Conservation (phyloP, 805 yeast genomes). For the Ogataea allantospora region DNA sequence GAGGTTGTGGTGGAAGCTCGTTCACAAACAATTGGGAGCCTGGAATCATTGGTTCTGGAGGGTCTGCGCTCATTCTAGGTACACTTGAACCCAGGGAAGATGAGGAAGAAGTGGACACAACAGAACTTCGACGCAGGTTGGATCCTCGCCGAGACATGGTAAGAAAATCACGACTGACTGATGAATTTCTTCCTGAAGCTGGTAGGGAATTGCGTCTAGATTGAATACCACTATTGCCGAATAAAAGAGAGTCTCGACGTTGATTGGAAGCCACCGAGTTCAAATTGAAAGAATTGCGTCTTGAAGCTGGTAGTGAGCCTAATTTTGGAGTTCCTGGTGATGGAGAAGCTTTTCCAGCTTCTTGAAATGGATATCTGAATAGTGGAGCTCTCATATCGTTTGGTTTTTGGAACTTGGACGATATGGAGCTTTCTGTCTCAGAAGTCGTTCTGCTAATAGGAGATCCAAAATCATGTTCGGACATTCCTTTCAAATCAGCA, state of each 20-base stretch:
- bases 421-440: slow-evolving; percentile 12
- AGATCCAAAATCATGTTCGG: neutral
- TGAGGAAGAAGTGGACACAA: slow-evolving; percentile 20
- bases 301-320: slow-evolving; percentile 21
- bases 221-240: neutral
- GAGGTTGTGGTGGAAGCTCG: slow-evolving; percentile 52
- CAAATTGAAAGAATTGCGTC: slow-evolving; percentile 35
- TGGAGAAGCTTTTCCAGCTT: slow-evolving; percentile 26
- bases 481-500: slow-evolving; percentile 25
- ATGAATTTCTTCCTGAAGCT: slow-evolving; percentile 5
- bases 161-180: slow-evolving; percentile 1
- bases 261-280: too few species aligned
- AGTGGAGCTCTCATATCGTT: slow-evolving; percentile 40
- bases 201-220: slow-evolving; percentile 1
- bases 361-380: slow-evolving; percentile 73
- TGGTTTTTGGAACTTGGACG: slow-evolving; percentile 9
- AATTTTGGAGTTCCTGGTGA: slow-evolving; percentile 12
- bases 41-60: neutral
- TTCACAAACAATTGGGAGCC: slow-evolving; percentile 8
- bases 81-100: slow-evolving; percentile 16
- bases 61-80: neutral
- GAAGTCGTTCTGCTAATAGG: slow-evolving; percentile 8
- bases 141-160: slow-evolving; percentile 17
- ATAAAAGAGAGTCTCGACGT: slow-evolving; percentile 1
- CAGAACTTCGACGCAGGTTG: slow-evolving; percentile 18